These are phyloP conservation scores for Aspergillus luchuensis DNA, from an alignment of 2,329 filamentous ascomycete species.

Conservation along the genomic window DNA sequence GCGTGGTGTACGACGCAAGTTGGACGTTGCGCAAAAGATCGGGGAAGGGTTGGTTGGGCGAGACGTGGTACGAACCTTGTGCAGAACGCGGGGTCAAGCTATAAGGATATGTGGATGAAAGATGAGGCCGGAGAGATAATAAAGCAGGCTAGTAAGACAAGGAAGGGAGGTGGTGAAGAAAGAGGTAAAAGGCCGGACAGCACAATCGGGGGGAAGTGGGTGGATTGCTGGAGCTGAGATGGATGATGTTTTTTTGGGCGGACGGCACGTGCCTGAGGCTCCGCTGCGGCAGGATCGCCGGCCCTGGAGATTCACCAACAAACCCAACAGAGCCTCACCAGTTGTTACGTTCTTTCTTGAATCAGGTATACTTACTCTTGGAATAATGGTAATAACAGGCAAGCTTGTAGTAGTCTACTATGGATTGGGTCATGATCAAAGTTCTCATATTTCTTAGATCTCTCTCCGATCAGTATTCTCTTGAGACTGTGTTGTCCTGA, in stretches of 20 bases:
- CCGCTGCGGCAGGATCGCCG: conserved; percentile 27
- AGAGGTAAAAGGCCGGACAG: conserved; percentile 7
- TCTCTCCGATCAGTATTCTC: too few species aligned
- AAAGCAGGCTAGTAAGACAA: conserved; percentile 5
- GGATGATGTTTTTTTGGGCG: conserved; percentile 34
- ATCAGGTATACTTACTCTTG: too few species aligned
- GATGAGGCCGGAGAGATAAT: not conserved
- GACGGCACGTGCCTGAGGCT: conserved; percentile 31
- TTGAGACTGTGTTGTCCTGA: too few species aligned
- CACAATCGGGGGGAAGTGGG: conserved; percentile 15
- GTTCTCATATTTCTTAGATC: too few species aligned
- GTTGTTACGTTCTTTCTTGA: not conserved
- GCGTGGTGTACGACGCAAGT: conserved; percentile 5
- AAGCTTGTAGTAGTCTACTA: too few species aligned
- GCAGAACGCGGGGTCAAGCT: conserved; percentile 4
- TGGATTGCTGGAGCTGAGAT: conserved; percentile 26
- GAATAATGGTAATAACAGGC: too few species aligned
- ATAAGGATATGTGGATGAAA: not conserved
- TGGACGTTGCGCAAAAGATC: conserved; percentile 12
- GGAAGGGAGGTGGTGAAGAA: conserved; percentile 5
- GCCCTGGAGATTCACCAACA: conserved; percentile 11
- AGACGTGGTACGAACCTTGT: conserved; percentile 6
- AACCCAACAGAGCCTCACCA: not conserved
- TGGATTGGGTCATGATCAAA: too few species aligned
- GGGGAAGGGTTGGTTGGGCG: not conserved